Conservation (phyloP, 768 basidiomycete species). For the Auricularia sp. region DNA sequence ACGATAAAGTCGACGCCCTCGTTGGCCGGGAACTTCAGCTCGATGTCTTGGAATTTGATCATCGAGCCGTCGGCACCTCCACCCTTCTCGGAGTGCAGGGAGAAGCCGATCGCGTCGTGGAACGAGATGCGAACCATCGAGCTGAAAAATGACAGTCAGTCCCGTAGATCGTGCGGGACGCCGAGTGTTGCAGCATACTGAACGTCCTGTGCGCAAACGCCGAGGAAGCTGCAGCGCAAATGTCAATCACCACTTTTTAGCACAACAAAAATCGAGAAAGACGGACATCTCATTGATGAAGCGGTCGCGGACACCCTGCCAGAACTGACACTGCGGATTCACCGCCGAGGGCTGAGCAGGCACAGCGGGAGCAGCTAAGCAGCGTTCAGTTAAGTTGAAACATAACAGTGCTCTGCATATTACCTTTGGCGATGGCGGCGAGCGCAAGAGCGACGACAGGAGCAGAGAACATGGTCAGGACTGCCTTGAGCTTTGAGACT, state of each 20-base stretch:
- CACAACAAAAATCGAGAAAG: not conserved
- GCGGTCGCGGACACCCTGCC: not conserved
- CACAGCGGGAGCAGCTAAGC: not conserved
- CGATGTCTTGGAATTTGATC: not conserved
- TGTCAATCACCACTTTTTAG: not conserved
- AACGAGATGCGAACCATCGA: not conserved
- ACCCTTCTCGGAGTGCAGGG: slow-evolving; percentile 7
- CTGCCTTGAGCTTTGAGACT: not conserved
- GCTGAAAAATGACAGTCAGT: not conserved
- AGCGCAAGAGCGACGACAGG: not conserved
- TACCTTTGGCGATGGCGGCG: not conserved
- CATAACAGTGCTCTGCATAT: not conserved
- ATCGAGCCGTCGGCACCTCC: slow-evolving; percentile 15
- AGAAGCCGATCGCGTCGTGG: not conserved
- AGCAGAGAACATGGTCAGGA: not conserved
- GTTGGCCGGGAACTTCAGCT: slow-evolving; percentile 7
- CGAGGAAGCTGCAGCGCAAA: not conserved
- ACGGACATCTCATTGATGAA: not conserved
- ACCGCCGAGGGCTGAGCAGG: not conserved
- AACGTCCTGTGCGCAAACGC: not conserved
- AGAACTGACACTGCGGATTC: not conserved
- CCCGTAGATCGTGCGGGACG: not conserved
- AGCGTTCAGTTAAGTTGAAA: not conserved
- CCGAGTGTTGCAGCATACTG: not conserved
- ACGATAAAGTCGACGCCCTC: slow-evolving; percentile 10